phyloP scores from a whole-genome alignment of 2,329 filamentous ascomycete genomes.

The Penicillium sp. region DNA sequence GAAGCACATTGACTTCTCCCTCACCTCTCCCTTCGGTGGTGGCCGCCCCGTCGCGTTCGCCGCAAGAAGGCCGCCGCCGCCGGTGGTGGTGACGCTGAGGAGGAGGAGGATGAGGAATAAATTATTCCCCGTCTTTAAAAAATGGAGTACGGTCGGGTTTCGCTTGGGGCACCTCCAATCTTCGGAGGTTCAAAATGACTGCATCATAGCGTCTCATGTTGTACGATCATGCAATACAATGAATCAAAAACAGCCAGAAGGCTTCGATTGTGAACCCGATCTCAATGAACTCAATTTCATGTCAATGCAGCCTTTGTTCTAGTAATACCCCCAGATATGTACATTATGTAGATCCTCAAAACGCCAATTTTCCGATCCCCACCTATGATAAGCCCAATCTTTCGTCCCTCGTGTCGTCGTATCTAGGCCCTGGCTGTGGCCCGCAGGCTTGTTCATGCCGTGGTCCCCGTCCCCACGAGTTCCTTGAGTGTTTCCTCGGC shows the following conservation, averaged over 20 bases:
- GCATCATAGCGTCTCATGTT: slow-evolving; percentile 43
- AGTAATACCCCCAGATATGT: slow-evolving; percentile 6
- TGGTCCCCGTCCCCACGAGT: slow-evolving; percentile 37
- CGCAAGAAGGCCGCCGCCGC: slow-evolving; percentile 99
- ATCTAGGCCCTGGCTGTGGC: background rate
- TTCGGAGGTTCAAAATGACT: slow-evolving; percentile 39
- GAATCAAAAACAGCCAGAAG: slow-evolving; percentile 37
- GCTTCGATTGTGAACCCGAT: slow-evolving; percentile 39
- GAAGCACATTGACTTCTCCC: slow-evolving; percentile 99
- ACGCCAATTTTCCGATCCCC: slow-evolving; percentile 23
- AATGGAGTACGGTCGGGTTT: slow-evolving; percentile 42
- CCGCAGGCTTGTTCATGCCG: slow-evolving; percentile 21
- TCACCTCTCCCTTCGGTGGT: slow-evolving; percentile 96
- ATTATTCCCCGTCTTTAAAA: slow-evolving; percentile 35
- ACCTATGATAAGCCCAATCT: slow-evolving; percentile 3
- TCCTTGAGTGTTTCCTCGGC: slow-evolving; percentile 44
- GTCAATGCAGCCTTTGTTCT: background rate
- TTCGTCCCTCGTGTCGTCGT: slow-evolving; percentile 26
- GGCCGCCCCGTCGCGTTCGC: slow-evolving; percentile 93
- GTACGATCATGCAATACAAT: slow-evolving; percentile 44
- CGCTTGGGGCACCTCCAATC: slow-evolving; percentile 36
- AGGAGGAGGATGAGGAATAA: slow-evolving; percentile 77
- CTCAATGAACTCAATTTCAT: slow-evolving; percentile 6
- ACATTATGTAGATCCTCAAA: slow-evolving; percentile 18
- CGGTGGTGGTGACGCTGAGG: slow-evolving; percentile 59